These are phyloP conservation scores for Starmerella davenportii DNA, from an alignment of 805 yeast genomes.

Conservation along the genomic window DNA sequence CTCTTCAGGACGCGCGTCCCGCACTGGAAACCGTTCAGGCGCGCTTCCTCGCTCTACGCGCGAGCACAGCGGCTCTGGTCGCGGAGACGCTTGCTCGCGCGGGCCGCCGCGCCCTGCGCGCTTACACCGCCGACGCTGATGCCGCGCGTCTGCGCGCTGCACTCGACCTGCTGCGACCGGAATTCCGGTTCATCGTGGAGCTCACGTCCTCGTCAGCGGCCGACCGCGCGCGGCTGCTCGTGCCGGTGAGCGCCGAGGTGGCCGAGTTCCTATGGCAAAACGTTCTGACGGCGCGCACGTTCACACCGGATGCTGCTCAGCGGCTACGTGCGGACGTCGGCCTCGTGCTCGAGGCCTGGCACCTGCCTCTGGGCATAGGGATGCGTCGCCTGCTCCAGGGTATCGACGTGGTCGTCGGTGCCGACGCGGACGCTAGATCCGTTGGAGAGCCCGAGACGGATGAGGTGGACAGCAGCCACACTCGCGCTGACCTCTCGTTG, in stretches of 20 bases:
- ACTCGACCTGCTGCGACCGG: slow-evolving; percentile 1
- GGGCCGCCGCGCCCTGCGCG: not conserved
- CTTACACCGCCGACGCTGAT: not conserved
- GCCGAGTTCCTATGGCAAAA: slow-evolving; percentile 25
- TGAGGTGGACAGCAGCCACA: too few relatives aligned
- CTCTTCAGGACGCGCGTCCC: not conserved
- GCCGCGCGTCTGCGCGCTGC: slow-evolving; percentile 1
- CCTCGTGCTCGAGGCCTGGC: slow-evolving; percentile 18
- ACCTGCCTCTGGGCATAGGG: slow-evolving; percentile 1
- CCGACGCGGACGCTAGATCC: too few relatives aligned
- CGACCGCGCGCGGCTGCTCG: slow-evolving; percentile 20
- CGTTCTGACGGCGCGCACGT: slow-evolving; percentile 26
- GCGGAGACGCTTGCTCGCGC: too few relatives aligned
- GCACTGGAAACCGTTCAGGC: not conserved
- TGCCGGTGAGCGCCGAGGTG: slow-evolving; percentile 20
- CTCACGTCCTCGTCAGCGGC: slow-evolving; percentile 19
- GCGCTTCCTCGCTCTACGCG: not conserved
- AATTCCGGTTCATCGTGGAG: slow-evolving; percentile 19
- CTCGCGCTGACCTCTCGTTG: too few relatives aligned
- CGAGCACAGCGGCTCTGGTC: not conserved
- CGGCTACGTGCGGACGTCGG: slow-evolving; percentile 23
- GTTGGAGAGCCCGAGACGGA: too few relatives aligned
- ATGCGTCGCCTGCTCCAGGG: not conserved
- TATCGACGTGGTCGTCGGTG: not conserved
- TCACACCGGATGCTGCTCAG: slow-evolving; percentile 23